phyloP scores from a whole-genome alignment of 768 basidiomycete genomes.

The Trametes cingulata region DNA sequence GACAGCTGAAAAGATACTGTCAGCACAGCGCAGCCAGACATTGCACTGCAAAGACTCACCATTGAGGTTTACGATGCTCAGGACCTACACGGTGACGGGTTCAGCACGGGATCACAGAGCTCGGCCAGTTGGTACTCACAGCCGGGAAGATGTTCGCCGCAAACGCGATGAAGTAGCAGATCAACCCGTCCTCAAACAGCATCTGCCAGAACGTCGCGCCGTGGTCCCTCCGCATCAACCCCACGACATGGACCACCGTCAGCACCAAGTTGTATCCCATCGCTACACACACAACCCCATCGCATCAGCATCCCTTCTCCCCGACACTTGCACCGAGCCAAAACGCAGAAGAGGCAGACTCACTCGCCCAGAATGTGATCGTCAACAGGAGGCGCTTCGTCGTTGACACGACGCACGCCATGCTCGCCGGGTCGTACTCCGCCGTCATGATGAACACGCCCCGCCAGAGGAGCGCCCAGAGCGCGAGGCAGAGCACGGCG shows the following conservation, averaged over 20 bases:
- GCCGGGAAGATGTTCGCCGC: constrained; percentile 68
- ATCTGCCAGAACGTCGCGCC: constrained; percentile 66
- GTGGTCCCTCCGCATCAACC: constrained; percentile 47
- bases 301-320: constrained; percentile 7
- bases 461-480: constrained; percentile 68
- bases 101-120: neutral
- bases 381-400: constrained; percentile 61
- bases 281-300: constrained; percentile 39
- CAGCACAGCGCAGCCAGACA: constrained; percentile 5
- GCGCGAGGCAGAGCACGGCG: constrained; percentile 55
- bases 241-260: constrained; percentile 53
- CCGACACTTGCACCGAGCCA: no score
- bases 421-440: constrained; percentile 44
- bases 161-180: constrained; percentile 68
- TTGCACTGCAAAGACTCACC: constrained; percentile 39
- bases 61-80: constrained; percentile 61
- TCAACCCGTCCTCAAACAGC: constrained; percentile 72
- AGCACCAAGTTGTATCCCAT: constrained; percentile 71
- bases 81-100: constrained; percentile 37
- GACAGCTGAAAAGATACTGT: constrained; percentile 38
- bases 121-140: constrained; percentile 37
- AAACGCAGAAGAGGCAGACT: constrained; percentile 29
- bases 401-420: constrained; percentile 50
- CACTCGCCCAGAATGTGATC: constrained; percentile 70
- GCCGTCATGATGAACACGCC: constrained; percentile 70